Evolutionary conservation across 2,329 filamentous ascomycete species (phyloP).

Genomic region (Onygenales sp.): DNA sequence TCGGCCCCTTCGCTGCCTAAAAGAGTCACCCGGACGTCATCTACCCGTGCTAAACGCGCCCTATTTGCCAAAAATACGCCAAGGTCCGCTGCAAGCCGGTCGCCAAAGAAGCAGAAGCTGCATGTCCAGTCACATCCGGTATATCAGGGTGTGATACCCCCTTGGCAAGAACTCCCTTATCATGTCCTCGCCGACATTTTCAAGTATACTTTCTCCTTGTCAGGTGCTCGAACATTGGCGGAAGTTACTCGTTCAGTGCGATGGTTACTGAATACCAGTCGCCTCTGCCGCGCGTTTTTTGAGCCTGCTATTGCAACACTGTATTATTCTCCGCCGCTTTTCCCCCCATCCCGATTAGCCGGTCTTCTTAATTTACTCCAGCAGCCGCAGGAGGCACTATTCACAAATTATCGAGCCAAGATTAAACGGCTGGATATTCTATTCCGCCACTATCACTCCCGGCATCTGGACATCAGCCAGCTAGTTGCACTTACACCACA

Average conservation of each 20-base stretch:
- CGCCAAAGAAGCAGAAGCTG: slow-evolving; percentile 7
- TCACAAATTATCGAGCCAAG: slow-evolving; percentile 60
- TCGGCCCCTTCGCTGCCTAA: neutral
- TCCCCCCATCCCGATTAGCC: slow-evolving; percentile 41
- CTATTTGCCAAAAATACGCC: slow-evolving; percentile 9
- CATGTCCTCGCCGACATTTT: slow-evolving; percentile 63
- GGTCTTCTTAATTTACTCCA: slow-evolving; percentile 46
- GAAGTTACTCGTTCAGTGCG: slow-evolving; percentile 24
- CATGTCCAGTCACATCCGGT: slow-evolving; percentile 6
- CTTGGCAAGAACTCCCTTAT: slow-evolving; percentile 57
- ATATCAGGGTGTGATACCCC: slow-evolving; percentile 34
- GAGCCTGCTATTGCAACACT: slow-evolving; percentile 66
- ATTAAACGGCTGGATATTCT: slow-evolving; percentile 62
- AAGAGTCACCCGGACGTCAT: slow-evolving; percentile 7
- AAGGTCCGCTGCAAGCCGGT: neutral
- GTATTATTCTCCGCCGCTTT: slow-evolving; percentile 60
- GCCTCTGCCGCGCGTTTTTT: slow-evolving; percentile 54
- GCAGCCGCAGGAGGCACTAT: slow-evolving; percentile 39
- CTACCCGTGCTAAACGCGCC: slow-evolving; percentile 4
- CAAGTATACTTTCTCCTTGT: slow-evolving; percentile 46
- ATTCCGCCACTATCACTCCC: slow-evolving; percentile 44
- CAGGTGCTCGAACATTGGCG: slow-evolving; percentile 39
- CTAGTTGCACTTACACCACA: slow-evolving; percentile 57
- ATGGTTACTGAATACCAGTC: slow-evolving; percentile 58
- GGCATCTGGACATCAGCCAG: slow-evolving; percentile 46